Evolutionary conservation across 2,329 filamentous ascomycete genomes (phyloP).

Genomic region (Onygenales sp.): DNA sequence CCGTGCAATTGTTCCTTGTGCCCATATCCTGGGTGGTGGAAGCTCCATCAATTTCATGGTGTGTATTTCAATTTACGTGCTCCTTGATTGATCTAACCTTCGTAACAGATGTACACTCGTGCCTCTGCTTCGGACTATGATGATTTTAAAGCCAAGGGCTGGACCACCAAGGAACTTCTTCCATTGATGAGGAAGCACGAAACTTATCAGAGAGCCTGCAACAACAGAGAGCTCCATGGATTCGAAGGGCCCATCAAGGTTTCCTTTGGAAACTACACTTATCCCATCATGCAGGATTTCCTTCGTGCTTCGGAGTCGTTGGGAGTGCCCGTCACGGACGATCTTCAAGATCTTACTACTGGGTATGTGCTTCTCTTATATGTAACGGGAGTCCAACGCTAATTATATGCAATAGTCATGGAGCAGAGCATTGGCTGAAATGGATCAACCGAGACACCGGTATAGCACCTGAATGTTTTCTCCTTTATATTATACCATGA

Average conservation of each 20-base stretch:
- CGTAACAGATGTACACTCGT: conserved; percentile 57
- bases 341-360: conserved; percentile 58
- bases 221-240: conserved; percentile 57
- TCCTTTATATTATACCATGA: neutral
- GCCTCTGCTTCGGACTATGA: conserved; percentile 66
- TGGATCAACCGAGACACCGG: conserved; percentile 62
- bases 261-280: conserved; percentile 71
- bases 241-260: conserved; percentile 76
- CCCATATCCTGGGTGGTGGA: conserved; percentile 62
- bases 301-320: conserved; percentile 62
- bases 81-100: conserved; percentile 5
- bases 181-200: conserved; percentile 74
- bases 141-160: conserved; percentile 71
- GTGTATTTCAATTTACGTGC: conserved; percentile 8
- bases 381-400: neutral
- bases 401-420: conserved; percentile 35
- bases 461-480: conserved; percentile 26
- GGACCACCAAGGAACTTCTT: conserved; percentile 64
- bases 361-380: conserved; percentile 16
- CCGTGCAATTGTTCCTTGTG: conserved; percentile 64
- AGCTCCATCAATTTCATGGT: conserved; percentile 73
- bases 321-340: conserved; percentile 65
- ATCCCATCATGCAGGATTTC: conserved; percentile 76
- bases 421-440: conserved; percentile 75
- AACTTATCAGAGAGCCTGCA: conserved; percentile 60